These are phyloP conservation scores for Niveomyces coronatus DNA, from an alignment of 2,329 filamentous ascomycete species.

Conservation along the genomic window DNA sequence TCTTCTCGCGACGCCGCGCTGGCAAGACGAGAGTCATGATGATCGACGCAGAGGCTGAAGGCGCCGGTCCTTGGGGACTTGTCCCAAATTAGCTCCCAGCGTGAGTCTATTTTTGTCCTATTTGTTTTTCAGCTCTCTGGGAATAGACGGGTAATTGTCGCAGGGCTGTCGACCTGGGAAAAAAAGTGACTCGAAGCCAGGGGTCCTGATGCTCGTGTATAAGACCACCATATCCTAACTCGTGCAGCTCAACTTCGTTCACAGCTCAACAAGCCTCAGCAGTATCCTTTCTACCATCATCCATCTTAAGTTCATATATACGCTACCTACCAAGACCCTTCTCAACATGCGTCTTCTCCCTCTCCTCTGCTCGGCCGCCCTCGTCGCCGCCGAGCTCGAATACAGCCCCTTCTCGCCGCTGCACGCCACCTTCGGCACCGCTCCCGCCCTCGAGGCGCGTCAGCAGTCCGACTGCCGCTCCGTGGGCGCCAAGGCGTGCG, in stretches of 20 bases:
- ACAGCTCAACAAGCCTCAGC: neutral
- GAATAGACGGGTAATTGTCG: neutral
- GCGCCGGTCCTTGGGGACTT: no score
- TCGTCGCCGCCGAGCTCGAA: slow-evolving; percentile 7
- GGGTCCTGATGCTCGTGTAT: neutral
- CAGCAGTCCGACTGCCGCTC: slow-evolving; percentile 3
- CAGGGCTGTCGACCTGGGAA: neutral
- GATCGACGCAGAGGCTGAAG: neutral
- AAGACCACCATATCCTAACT: slow-evolving; percentile 1
- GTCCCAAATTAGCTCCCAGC: neutral
- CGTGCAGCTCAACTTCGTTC: no score
- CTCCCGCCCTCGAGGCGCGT: neutral
- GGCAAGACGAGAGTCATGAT: slow-evolving; percentile 1
- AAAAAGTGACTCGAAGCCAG: no score
- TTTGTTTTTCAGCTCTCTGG: slow-evolving; percentile 1
- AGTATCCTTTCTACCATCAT: neutral
- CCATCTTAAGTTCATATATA: neutral
- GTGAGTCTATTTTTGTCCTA: slow-evolving; percentile 5
- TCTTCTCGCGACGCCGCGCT: slow-evolving; percentile 6
- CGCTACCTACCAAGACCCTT: neutral
- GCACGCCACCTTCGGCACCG: neutral
- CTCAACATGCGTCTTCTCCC: slow-evolving; percentile 5
- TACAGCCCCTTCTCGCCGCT: slow-evolving; percentile 3
- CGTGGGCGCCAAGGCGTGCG: slow-evolving; percentile 11
- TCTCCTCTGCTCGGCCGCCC: slow-evolving; percentile 2